These are phyloP conservation scores for Amanita subjunquillea DNA, from an alignment of 768 basidiomycete genomes.

Conservation along the genomic window DNA sequence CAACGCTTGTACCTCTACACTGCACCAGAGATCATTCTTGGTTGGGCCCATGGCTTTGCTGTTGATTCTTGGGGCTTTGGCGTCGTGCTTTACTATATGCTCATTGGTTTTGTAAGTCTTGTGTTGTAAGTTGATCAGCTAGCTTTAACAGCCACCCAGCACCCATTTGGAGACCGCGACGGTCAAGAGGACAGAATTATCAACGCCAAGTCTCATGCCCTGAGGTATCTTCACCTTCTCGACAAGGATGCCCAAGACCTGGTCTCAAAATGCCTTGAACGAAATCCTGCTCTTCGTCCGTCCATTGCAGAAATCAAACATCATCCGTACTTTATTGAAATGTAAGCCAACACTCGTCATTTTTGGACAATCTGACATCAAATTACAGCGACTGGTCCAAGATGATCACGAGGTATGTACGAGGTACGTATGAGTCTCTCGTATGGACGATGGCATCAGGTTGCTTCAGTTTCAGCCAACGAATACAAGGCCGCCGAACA, in stretches of 20 bases:
- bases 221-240: constrained; percentile 13
- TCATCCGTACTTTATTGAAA: constrained; percentile 37
- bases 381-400: constrained; percentile 28
- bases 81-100: constrained; percentile 38
- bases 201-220: constrained; percentile 2
- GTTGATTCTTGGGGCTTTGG: constrained; percentile 59
- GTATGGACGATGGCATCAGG: neutral
- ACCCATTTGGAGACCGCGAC: constrained; percentile 24
- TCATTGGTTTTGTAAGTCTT: constrained; percentile 29
- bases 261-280: constrained; percentile 38
- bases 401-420: constrained; percentile 18
- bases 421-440: constrained; percentile 15
- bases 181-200: constrained; percentile 12
- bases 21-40: constrained; percentile 45
- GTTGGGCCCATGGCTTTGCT: constrained; percentile 40
- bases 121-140: constrained; percentile 2
- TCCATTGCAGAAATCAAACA: constrained; percentile 28
- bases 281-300: constrained; percentile 39
- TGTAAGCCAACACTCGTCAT: constrained; percentile 26
- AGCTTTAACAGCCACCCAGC: constrained; percentile 17
- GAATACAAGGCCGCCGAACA: neutral
- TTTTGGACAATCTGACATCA: constrained; percentile 2
- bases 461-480: neutral
- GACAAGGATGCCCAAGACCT: constrained; percentile 3
- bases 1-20: constrained; percentile 19